Percentiles rank a stretch among this genome's conserved stretches.
Conservation (phyloP, 768 basidiomycete genomes). For the Tricholoma terreum region DNA sequence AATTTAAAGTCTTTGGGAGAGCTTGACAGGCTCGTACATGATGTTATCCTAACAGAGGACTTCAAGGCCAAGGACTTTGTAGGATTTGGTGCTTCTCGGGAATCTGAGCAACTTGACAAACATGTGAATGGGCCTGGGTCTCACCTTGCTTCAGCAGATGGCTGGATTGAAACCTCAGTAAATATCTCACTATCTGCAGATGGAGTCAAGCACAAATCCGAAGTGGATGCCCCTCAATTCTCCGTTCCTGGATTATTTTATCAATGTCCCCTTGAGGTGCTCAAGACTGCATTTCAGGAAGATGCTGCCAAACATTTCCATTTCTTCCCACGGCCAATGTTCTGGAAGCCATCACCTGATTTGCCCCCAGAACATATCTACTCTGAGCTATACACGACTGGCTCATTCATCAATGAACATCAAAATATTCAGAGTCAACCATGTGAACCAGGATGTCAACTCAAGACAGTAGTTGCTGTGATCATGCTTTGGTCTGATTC, state of each 20-base stretch:
- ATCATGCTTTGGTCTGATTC: constrained; percentile 34
- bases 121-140: neutral
- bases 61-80: constrained; percentile 18
- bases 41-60: constrained; percentile 21
- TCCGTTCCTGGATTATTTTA: constrained; percentile 27
- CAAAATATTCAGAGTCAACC: neutral
- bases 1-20: constrained; percentile 19
- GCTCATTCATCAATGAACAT: neutral
- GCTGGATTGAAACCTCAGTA: constrained; percentile 21
- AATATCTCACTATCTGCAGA: constrained; percentile 20
- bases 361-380: neutral
- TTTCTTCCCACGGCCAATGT: constrained; percentile 11
- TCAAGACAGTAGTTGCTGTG: neutral
- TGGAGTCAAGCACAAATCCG: constrained; percentile 12
- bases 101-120: constrained; percentile 16
- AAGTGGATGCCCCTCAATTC: constrained; percentile 26
- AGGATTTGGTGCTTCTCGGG: constrained; percentile 15
- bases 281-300: constrained; percentile 18
- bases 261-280: constrained; percentile 19
- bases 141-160: constrained; percentile 4
- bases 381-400: neutral
- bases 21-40: constrained; percentile 19
- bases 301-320: constrained; percentile 7
- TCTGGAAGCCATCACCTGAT: constrained; percentile 11
- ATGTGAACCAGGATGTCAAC: neutral